Evolutionary conservation across 805 yeast species (phyloP), one percentile per base, ranked within the genome.

Genomic region (Dipodascus albidus): DNA sequence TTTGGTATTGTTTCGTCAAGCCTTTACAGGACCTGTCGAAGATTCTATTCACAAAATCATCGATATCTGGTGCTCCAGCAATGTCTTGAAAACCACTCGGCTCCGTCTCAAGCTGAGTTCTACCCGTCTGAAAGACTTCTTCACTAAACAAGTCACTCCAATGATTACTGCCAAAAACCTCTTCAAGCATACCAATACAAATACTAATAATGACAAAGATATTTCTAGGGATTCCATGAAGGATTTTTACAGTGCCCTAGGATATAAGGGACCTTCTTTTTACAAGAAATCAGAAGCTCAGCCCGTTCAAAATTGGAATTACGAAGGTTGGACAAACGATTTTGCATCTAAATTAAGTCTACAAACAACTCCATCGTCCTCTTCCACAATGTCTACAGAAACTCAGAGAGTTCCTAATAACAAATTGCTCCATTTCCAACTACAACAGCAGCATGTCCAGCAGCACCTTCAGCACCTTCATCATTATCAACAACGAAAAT

Each of bases 381-480:
- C 33, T 27, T 27, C 33, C 33, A 27, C 33, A 27, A 27, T 27
- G 11, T 27, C 33, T 6, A 27, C 33, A 27, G 33, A 6, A 6
- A 6, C 33, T 6, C 6, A 27, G 33, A 27, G 11, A 27, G 6
- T 11, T 6, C 6, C 33, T 27, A 20, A 23, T 19, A 55, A 22
- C 38, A 44, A 41, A n/a, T n/a, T n/a, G n/a, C n/a, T n/a, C n/a
- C 51, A 52, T 42, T 20, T 19, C 3, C 54, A 49, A 31, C 47
- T 23, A 23, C 48, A 51, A 27, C 41, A 41, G 23, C 51, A 54
- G 2, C 57, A 54, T 21, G 22, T 53, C 35, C 44, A 17, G 23
- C 54, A 21, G 2, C 55, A 54, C 11, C 52, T 38, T 4, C 52
- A 52, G 4, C 52, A 53, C 14, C 50, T 20, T 17, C 50, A 48